phyloP scores from a whole-genome alignment of 768 basidiomycete species.

The Boletales sp. region DNA sequence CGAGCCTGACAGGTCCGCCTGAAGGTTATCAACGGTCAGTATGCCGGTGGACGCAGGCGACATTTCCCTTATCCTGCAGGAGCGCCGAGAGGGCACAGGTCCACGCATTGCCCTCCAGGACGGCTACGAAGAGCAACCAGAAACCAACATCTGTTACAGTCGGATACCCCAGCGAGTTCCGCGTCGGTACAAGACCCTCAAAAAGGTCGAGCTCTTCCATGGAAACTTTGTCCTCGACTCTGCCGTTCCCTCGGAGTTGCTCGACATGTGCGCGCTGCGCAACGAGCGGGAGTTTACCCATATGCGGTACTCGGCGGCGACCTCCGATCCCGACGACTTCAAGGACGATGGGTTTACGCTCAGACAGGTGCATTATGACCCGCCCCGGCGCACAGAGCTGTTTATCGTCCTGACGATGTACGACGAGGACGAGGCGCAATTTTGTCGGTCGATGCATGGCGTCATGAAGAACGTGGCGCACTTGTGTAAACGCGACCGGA shows the following conservation, averaged over 20 bases:
- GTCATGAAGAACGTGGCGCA: slow-evolving; percentile 93
- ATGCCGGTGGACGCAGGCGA: slow-evolving; percentile 48
- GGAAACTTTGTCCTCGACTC: slow-evolving; percentile 93
- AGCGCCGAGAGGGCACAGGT: too few species aligned
- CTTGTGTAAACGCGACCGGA: slow-evolving; percentile 78
- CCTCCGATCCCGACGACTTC: slow-evolving; percentile 95
- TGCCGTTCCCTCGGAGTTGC: slow-evolving; percentile 84
- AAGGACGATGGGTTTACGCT: slow-evolving; percentile 77
- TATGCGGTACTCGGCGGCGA: slow-evolving; percentile 95
- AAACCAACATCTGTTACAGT: slow-evolving; percentile 78
- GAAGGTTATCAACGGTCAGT: too few species aligned
- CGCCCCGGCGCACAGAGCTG: slow-evolving; percentile 87
- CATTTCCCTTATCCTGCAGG: slow-evolving; percentile 51
- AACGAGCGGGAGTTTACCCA: slow-evolving; percentile 90
- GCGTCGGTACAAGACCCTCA: slow-evolving; percentile 88
- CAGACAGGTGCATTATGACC: slow-evolving; percentile 88
- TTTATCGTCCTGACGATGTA: slow-evolving; percentile 99
- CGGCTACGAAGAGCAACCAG: slow-evolving; percentile 34
- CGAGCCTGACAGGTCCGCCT: too few species aligned
- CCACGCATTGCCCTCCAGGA: slow-evolving; percentile 43
- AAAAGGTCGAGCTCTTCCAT: slow-evolving; percentile 88
- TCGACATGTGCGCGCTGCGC: slow-evolving; percentile 73
- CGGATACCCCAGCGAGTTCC: slow-evolving; percentile 88
- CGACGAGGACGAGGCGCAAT: slow-evolving; percentile 88
- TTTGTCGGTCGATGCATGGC: slow-evolving; percentile 92